phyloP scores from a whole-genome alignment of 768 basidiomycete species.

The Auricularia sp. region DNA sequence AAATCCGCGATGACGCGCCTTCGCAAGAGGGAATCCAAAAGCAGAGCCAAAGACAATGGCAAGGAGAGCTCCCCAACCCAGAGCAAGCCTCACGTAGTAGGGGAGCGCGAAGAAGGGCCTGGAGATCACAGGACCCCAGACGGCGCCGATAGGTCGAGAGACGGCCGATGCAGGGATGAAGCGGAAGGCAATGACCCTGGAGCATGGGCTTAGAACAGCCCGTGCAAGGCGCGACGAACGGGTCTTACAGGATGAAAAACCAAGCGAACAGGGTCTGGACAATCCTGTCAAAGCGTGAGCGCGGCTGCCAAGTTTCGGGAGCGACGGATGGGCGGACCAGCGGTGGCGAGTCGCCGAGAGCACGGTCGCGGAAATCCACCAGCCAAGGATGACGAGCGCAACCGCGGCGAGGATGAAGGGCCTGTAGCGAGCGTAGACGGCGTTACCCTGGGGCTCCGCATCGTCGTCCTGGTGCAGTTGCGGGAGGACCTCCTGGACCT shows the following conservation, averaged over 20 bases:
- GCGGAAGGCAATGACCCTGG: slow-evolving; percentile 67
- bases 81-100: slow-evolving; percentile 40
- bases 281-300: slow-evolving; percentile 36
- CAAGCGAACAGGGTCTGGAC: slow-evolving; percentile 76
- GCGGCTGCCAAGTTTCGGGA: slow-evolving; percentile 5
- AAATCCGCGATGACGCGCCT: slow-evolving; percentile 28
- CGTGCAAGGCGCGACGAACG: background rate
- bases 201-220: slow-evolving; percentile 2
- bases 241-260: slow-evolving; percentile 61
- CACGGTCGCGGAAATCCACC: slow-evolving; percentile 76
- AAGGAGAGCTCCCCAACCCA: slow-evolving; percentile 71
- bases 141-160: slow-evolving; percentile 55
- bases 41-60: slow-evolving; percentile 78
- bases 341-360: slow-evolving; percentile 59
- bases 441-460: slow-evolving; percentile 4
- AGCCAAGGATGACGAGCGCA: slow-evolving; percentile 59
- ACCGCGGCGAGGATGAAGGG: slow-evolving; percentile 35
- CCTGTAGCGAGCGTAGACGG: slow-evolving; percentile 13
- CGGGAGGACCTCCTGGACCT: slow-evolving; percentile 8
- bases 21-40: slow-evolving; percentile 61
- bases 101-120: slow-evolving; percentile 57
- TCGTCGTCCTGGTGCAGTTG: slow-evolving; percentile 5
- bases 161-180: slow-evolving; percentile 66
- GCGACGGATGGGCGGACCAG: slow-evolving; percentile 38
- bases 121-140: slow-evolving; percentile 59